Base-by-base conservation (phyloP, 768 basidiomycete genomes). In the Agaricus bisporus region DNA sequence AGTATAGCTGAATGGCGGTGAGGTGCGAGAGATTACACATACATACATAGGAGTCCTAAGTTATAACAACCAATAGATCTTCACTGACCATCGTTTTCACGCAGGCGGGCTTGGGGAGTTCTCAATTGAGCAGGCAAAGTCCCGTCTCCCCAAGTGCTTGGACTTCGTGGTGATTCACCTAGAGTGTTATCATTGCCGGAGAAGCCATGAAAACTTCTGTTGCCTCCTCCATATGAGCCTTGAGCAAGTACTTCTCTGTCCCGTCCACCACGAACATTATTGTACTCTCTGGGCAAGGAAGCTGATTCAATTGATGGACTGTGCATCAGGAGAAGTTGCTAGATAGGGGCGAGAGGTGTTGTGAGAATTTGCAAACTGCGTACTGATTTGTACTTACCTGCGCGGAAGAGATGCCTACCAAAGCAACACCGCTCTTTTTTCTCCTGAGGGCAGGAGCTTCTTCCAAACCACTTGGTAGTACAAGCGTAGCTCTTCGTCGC, bases 351-450 rank as follows among this genome's bases (percentile, higher is more conserved):
- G 22, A 54, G 26, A 18, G n/a, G 32, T 42, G 10, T 29, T 28
- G 32, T 44, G 20, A 43, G 4, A 26, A 36, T 10, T 32, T 15
- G 39, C 26, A 28, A 36, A n/a, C 3, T 17, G 15, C 15, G 38
- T 5, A 46, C 29, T 28, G 36, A 5, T 22, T 17, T 42, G 14
- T 50, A 57, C 70, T 51, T 63, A 84, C 84, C 73, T 89, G 85
- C 29, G 86, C 85, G 10, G 88, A 85, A 29, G 88, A 88, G 56
- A 90, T 75, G 4, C 82, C 85, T 61, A 88, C 76, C 50, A 88
- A 66, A 60, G 79, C 79, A 49, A 88, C 63, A 43, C 75, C 66
- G 65, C 82, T 87, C 52, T 70, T 77, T 59, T 77, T 79, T 55
- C 72, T 69, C 59, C 79, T 70, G 53, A 85, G 63, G 43, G 68